Evolutionary conservation across 768 basidiomycete genomes (phyloP), one percentile per base, ranked within the genome.

Genomic region (Boletus bicolor): DNA sequence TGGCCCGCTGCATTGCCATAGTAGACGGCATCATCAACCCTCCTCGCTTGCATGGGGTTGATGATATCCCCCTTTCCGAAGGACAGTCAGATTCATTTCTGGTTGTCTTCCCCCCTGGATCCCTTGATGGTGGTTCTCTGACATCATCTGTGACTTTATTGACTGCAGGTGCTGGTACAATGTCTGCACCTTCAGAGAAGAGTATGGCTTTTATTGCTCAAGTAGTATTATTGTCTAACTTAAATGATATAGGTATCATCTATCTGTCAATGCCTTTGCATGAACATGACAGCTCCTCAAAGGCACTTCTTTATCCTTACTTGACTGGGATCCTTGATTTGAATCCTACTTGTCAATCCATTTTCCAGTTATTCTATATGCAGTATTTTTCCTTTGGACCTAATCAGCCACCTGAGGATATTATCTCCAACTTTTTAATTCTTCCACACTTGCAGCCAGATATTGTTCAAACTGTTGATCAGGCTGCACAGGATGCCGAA

Each of bases 161-260:
- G 35, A 73, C 89, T 21, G 82, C 84, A 1, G 93, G 92, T 3
- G 82, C 86, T 64, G 85, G 82, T 9, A 86, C 86, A 14, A 75
- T 91, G 74, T 85, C 87, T 5, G 79, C 88, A 21, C 93, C 93
- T 0, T 73, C 76, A 47, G 88, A 83, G 3, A 86, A 85, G 78
- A 89, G 85, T 75, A 59, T 28, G 51, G 36, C 53, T 44, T 49
- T 32, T 19, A 21, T 45, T 38, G 32, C n/a, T 38, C 36, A n/a
- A 15, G 24, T 41, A 42, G 2, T 17, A 37, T 37, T 36, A 26
- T 30, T 52, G 9, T 42, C 49, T 56, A 50, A 60, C 55, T 28
- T 14, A 49, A 34, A 51, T 47, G 19, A 35, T 15, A 50, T 10
- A 90, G 88, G 77, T 76, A 76, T 87, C n/a, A 36, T 86, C 8